A percentile compares a stretch with the other conserved stretches of the same genome.
Evolutionary conservation across 2,329 filamentous ascomycete genomes (phyloP).

Genomic region (Xylariaceae sp.): DNA sequence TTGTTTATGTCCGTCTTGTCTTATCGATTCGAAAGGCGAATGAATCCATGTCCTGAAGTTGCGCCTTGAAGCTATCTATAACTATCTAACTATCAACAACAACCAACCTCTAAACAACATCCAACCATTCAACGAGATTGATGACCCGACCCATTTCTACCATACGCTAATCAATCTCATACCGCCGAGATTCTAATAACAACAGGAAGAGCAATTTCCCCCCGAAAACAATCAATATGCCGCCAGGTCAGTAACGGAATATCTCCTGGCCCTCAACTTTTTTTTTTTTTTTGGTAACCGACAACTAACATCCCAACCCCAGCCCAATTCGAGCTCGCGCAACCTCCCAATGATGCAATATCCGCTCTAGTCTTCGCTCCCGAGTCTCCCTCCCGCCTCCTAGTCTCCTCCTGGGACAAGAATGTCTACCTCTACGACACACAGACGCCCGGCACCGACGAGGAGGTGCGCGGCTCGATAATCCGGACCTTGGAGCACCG

Average conservation of each 20-base stretch:
- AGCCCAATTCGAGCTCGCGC: slow-evolving; percentile 75
- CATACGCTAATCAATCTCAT: not conserved
- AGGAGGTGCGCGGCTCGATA: slow-evolving; percentile 51
- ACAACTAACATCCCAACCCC: slow-evolving; percentile 34
- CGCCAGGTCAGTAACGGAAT: slow-evolving; percentile 21
- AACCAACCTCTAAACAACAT: not conserved
- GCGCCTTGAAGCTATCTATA: not conserved
- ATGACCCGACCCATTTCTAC: not conserved
- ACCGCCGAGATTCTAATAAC: not conserved
- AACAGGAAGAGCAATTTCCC: not conserved
- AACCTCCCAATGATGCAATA: slow-evolving; percentile 80
- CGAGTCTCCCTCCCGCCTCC: slow-evolving; percentile 63
- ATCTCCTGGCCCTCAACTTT: not conserved
- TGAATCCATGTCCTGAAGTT: not conserved
- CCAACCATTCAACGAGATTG: not conserved
- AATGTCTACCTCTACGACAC: slow-evolving; percentile 86
- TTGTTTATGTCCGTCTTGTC: slow-evolving; percentile 8
- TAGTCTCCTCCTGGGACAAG: slow-evolving; percentile 95
- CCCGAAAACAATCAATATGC: slow-evolving; percentile 16
- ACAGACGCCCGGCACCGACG: slow-evolving; percentile 35
- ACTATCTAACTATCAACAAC: not conserved
- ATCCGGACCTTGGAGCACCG: slow-evolving; percentile 71
- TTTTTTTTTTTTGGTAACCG: not conserved
- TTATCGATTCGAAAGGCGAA: slow-evolving; percentile 15
- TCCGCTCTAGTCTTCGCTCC: slow-evolving; percentile 84